Percentiles rank a stretch among this genome's conserved stretches.
These are phyloP conservation scores for Ligustrum vulgare DNA, from an alignment of 257 asterid genomes.

Conservation along the genomic window DNA sequence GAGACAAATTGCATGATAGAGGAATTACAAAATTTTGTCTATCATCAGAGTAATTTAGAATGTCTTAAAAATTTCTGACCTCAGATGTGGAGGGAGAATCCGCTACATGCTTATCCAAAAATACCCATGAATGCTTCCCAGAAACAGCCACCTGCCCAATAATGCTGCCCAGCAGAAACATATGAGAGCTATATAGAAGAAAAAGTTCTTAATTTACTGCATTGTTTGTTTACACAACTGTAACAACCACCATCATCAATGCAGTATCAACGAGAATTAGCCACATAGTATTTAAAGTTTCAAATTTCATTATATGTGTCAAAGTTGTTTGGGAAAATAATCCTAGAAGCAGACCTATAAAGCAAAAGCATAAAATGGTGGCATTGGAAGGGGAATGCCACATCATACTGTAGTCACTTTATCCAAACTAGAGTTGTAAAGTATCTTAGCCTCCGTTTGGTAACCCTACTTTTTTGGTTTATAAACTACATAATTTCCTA, in stretches of 20 bases:
- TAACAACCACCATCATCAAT: conserved; percentile 6
- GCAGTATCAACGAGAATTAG: conserved; percentile 18
- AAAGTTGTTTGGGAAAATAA: conserved; percentile 1
- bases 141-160: conserved; percentile 89
- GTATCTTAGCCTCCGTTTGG: no score
- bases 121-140: conserved; percentile 89
- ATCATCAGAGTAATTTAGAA: neutral
- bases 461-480: no score
- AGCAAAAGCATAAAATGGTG: conserved; percentile 1
- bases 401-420: neutral
- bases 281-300: conserved; percentile 5
- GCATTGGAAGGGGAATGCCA: neutral
- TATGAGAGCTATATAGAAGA: conserved; percentile 7
- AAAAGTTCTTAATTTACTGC: conserved; percentile 6
- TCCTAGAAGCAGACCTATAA: conserved; percentile 24
- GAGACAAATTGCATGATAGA: neutral
- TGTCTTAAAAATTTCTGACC: conserved; percentile 38
- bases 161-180: conserved; percentile 49
- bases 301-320: neutral
- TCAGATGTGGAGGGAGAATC: conserved; percentile 51
- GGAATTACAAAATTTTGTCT: neutral
- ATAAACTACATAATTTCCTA: no score
- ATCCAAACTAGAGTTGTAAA: neutral
- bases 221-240: neutral
- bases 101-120: conserved; percentile 48